Evolutionary conservation across 441 rosid species (phyloP).

Genomic region (Jatropha podagrica): DNA sequence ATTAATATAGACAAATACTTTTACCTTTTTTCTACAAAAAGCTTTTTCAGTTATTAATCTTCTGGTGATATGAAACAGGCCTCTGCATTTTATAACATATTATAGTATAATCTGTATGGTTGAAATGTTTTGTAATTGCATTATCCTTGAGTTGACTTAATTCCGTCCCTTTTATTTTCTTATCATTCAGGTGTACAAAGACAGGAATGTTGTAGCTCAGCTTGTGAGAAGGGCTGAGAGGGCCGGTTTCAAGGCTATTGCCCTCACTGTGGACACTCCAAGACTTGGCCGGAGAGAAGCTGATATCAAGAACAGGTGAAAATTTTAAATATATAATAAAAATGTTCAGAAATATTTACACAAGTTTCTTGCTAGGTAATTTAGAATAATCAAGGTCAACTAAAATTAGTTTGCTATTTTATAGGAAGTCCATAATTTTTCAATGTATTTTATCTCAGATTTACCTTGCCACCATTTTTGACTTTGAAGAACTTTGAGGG

Average conservation of each 20-base stretch:
- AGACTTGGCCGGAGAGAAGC: slow-evolving; percentile 97
- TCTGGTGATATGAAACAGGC: neutral
- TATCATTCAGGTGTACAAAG: slow-evolving; percentile 60
- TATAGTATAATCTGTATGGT: no score
- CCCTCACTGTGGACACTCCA: slow-evolving; percentile 95
- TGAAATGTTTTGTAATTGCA: neutral
- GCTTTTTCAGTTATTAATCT: neutral
- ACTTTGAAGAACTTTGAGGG: slow-evolving; percentile 92
- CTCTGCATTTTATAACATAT: neutral
- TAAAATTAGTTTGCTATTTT: neutral
- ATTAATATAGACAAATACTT: no score
- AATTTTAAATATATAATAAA: neutral
- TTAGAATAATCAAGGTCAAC: neutral
- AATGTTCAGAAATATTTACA: neutral
- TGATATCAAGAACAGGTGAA: slow-evolving; percentile 92
- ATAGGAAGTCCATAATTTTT: slow-evolving; percentile 1
- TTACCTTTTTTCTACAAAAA: neutral
- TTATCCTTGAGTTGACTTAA: neutral
- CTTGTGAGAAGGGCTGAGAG: slow-evolving; percentile 90
- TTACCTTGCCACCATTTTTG: slow-evolving; percentile 63
- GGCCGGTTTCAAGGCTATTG: slow-evolving; percentile 97
- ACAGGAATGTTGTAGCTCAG: slow-evolving; percentile 84
- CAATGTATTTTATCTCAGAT: slow-evolving; percentile 41
- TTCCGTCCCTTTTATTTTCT: neutral
- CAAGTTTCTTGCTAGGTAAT: neutral